Conservation (phyloP, 2,329 filamentous ascomycete species). For the Davidsoniella neocaledoniae region DNA sequence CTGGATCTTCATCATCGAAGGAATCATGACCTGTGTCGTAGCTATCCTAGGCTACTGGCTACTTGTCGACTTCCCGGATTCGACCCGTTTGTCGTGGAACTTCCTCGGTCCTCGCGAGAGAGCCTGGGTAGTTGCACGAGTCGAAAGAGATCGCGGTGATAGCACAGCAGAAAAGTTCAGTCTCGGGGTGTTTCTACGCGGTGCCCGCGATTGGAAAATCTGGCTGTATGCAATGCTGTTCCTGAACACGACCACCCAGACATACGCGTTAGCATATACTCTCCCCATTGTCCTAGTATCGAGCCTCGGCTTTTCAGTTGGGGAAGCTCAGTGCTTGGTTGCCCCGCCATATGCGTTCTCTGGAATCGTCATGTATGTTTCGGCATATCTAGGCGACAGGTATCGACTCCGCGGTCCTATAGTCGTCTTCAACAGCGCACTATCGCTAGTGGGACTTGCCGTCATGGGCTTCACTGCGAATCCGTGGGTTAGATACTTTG, state of each 20-base stretch:
- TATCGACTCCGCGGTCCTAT: conserved; percentile 50
- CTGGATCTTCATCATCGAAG: conserved; percentile 48
- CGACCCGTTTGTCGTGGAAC: conserved; percentile 29
- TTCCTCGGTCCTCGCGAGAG: conserved; percentile 37
- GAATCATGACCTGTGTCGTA: conserved; percentile 35
- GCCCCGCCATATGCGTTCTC: conserved; percentile 54
- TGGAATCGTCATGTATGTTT: conserved; percentile 42
- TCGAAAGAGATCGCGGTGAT: conserved; percentile 42
- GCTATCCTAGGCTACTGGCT: conserved; percentile 36
- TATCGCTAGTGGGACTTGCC: conserved; percentile 51
- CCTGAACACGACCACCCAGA: conserved; percentile 52
- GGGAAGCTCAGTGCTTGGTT: conserved; percentile 49
- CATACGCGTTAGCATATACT: conserved; percentile 65
- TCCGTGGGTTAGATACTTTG: conserved; percentile 52
- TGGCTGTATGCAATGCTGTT: conserved; percentile 46
- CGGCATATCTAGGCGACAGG: conserved; percentile 49
- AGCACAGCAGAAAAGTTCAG: conserved; percentile 36
- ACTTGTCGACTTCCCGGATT: conserved; percentile 48
- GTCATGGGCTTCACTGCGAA: conserved; percentile 38
- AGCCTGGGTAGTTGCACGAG: conserved; percentile 34
- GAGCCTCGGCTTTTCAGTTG: conserved; percentile 48
- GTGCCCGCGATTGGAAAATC: conserved; percentile 36
- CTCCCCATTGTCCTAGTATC: conserved; percentile 53
- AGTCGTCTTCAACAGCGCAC: conserved; percentile 45
- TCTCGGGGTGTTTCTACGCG: conserved; percentile 27